A percentile compares a stretch with the other conserved stretches of the same genome.
Conservation (phyloP, 2,329 filamentous ascomycete genomes). For the Trichoderma atrobrunneum region DNA sequence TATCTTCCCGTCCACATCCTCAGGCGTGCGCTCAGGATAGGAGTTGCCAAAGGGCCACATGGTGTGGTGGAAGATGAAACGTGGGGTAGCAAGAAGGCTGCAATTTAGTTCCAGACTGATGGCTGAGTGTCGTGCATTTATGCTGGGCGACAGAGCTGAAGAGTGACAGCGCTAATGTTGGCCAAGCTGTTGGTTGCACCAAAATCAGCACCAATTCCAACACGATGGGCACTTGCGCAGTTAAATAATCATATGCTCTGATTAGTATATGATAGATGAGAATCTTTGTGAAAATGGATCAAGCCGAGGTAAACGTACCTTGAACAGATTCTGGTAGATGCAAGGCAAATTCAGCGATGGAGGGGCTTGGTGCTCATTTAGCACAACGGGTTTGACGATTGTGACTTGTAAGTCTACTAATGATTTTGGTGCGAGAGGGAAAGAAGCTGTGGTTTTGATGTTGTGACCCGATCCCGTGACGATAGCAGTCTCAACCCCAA, state of each 20-base stretch:
- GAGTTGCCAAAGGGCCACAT: background rate
- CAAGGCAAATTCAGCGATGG: background rate
- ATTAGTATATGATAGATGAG: background rate
- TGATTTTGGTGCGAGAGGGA: background rate
- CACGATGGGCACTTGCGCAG: background rate
- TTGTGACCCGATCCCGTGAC: background rate
- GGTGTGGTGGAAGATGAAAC: background rate
- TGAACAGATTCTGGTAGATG: background rate
- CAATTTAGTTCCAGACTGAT: background rate
- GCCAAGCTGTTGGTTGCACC: background rate
- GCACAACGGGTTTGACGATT: background rate
- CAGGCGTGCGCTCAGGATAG: background rate
- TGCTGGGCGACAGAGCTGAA: background rate
- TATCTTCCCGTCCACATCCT: background rate
- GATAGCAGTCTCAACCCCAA: background rate
- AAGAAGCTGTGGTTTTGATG: background rate
- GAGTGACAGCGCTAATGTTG: background rate
- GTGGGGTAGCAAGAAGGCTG: background rate
- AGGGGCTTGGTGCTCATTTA: background rate
- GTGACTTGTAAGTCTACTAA: background rate
- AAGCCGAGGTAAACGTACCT: background rate
- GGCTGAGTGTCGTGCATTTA: background rate
- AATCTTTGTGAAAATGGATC: background rate
- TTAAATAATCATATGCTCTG: background rate
- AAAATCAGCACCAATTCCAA: background rate